Percentiles rank a stretch among this genome's conserved stretches.
phyloP scores from a whole-genome alignment of 177 flowering plant species.

The Vitis hybrid region DNA sequence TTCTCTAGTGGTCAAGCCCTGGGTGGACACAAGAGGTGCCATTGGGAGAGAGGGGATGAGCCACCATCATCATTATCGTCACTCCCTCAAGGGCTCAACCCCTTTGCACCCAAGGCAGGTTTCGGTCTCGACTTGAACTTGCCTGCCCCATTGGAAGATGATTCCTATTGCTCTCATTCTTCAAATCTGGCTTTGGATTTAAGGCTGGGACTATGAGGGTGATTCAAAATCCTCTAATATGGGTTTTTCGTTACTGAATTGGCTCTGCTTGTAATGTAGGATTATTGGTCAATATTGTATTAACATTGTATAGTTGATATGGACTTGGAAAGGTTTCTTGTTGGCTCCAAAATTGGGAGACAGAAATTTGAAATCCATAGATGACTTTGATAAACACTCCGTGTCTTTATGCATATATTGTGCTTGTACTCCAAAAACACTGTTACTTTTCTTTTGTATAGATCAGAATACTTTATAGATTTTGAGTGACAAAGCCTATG shows the following conservation, averaged over 20 bases:
- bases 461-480: too few relatives aligned
- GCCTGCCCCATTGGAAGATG: slow-evolving; percentile 37
- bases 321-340: neutral
- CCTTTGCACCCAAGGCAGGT: slow-evolving; percentile 5
- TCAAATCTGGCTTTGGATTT: slow-evolving; percentile 37
- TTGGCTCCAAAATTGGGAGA: slow-evolving; percentile 6
- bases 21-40: slow-evolving; percentile 89
- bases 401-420: neutral
- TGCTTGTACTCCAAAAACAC: neutral
- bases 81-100: slow-evolving; percentile 11
- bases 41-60: slow-evolving; percentile 60
- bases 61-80: neutral
- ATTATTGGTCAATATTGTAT: neutral
- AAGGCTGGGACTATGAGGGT: slow-evolving; percentile 40
- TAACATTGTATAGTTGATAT: neutral
- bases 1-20: slow-evolving; percentile 82
- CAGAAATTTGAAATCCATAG: neutral
- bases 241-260: neutral
- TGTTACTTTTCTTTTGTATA: neutral
- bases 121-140: slow-evolving; percentile 51
- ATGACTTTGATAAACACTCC: neutral
- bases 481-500: too few relatives aligned
- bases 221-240: neutral
- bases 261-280: neutral
- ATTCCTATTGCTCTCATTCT: slow-evolving; percentile 23